Evolutionary conservation across 2,329 filamentous ascomycete genomes (phyloP), one percentile per base, ranked within the genome.

Genomic region (Colletotrichum limetticola): DNA sequence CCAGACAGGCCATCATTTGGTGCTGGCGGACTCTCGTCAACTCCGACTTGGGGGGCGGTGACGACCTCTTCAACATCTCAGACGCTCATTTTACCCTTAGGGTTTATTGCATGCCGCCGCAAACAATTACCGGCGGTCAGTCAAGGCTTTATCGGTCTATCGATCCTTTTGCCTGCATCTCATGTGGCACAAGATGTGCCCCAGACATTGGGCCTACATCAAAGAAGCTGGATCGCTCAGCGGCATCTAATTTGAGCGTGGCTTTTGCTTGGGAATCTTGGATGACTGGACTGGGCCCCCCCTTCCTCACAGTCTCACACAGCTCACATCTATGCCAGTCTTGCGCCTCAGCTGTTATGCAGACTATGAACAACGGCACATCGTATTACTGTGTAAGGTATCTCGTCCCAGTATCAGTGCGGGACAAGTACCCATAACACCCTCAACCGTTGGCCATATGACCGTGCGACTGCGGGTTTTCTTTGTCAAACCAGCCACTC

Each of bases 141-240:
- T 26, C 32, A 12, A 30, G 28, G 42, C 19, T 49, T 46, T 52
- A 16, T 8, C 11, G 5, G 16, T 19, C 53, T 52, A 32, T 42
- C 35, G 32, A 53, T 24, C n/a, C 63, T 56, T 58, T 64, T 42
- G 37, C 26, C 70, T 37, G 55, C 53, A 69, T 49, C 16, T 69
- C 53, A 60, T 28, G 70, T 69, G 57, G 30, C 68, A 72, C 70
- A 60, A 69, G 66, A 72, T 64, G 53, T 30, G 26, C 55, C 57
- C 69, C 69, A 53, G 24, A 61, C 49, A 56, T 53, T 62, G 35
- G 52, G 32, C 59, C 24, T 35, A 55, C 30, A 35, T 46, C 64
- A 55, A 52, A 7, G 42, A 8, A 49, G n/a, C 66, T n/a, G 24
- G 22, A 14, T 58, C 52, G 26, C 28, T 55, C 42, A 49, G 19